A percentile compares a stretch with the other conserved stretches of the same genome.
Evolutionary conservation across 345 rosid species (phyloP).

Genomic region (Capsella bursapastoris): DNA sequence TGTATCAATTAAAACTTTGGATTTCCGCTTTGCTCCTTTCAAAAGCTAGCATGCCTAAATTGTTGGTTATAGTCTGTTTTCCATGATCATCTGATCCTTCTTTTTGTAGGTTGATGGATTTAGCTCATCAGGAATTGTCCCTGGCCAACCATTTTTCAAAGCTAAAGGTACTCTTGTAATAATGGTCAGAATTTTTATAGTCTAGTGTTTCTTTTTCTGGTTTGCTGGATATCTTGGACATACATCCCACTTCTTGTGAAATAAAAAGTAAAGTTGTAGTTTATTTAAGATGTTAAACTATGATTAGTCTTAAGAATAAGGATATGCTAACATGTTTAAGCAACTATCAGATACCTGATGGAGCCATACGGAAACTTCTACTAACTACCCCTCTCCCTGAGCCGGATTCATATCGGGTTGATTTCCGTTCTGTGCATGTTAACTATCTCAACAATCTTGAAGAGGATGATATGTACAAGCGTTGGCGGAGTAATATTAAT

Average conservation of each 20-base stretch:
- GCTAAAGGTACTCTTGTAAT: slow-evolving; percentile 64
- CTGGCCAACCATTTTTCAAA: slow-evolving; percentile 88
- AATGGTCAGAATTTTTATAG: slow-evolving; percentile 1
- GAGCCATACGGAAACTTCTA: slow-evolving; percentile 66
- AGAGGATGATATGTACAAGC: slow-evolving; percentile 96
- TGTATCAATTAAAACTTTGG: background rate
- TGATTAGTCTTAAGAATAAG: slow-evolving; percentile 27
- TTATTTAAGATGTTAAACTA: slow-evolving; percentile 24
- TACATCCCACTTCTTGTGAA: slow-evolving; percentile 11
- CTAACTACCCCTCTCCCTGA: slow-evolving; percentile 71
- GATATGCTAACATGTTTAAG: slow-evolving; percentile 28
- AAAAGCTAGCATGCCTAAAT: slow-evolving; percentile 13
- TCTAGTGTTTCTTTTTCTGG: slow-evolving; percentile 4
- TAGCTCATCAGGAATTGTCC: slow-evolving; percentile 87
- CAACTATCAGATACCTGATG: slow-evolving; percentile 68
- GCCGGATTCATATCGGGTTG: slow-evolving; percentile 75
- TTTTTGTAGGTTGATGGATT: slow-evolving; percentile 76
- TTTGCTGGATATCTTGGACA: slow-evolving; percentile 23
- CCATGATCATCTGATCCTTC: slow-evolving; percentile 28
- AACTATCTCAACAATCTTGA: slow-evolving; percentile 94
- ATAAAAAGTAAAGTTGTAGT: slow-evolving; percentile 13
- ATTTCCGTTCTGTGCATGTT: slow-evolving; percentile 89
- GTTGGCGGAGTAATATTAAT: slow-evolving; percentile 90
- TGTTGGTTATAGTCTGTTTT: slow-evolving; percentile 13
- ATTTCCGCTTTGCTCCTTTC: slow-evolving; percentile 15